Evolutionary conservation across 2,329 filamentous ascomycete genomes (phyloP), one percentile per base, ranked within the genome.

Genomic region (Nothophoma quercina): DNA sequence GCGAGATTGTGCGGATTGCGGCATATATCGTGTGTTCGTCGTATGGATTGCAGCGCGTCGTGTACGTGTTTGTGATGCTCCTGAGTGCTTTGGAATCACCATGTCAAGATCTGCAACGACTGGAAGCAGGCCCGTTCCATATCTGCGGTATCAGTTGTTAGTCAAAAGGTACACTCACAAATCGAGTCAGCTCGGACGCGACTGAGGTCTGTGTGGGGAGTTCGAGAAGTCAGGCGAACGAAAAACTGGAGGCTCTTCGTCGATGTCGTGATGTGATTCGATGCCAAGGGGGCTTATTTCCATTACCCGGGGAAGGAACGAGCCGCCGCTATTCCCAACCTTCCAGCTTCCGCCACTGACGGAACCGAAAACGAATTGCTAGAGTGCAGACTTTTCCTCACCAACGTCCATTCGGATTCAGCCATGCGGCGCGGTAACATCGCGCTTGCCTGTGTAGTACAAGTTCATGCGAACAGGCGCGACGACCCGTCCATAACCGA

Each of bases 341-440:
- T 56, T 38, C 13, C 43, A 39, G 26, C 29, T 34, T 51, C 57
- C 53, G 56, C 62, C 60, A 60, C 58, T 38, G 29, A 56, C 55
- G 53, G 40, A 34, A 33, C 52, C 47, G 44, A 55, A 62, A 49
- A 33, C 25, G 47, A 56, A 33, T 35, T 54, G 28, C 50, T 60
- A 62, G 55, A 30, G 28, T 54, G 66, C 65, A 69, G 61, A 70
- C 32, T 65, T 70, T 70, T 69, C 46, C 40, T 55, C 54, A 29
- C 49, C 45, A 47, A 26, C 36, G 51, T 40, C 44, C 38, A 34
- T 50, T 50, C 44, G 50, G 39, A 41, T 50, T 40, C 51, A 38
- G 40, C 15, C 33, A 33, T 43, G 51, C 54, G 51, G 43, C 50
- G 54, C 50, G 38, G 55, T 60, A 51, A 41, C 51, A 58, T 58